Percentiles rank a stretch among this genome's conserved stretches.
Evolutionary conservation across 2,329 filamentous ascomycete species (phyloP).

Genomic region (Aschersonia sp.): DNA sequence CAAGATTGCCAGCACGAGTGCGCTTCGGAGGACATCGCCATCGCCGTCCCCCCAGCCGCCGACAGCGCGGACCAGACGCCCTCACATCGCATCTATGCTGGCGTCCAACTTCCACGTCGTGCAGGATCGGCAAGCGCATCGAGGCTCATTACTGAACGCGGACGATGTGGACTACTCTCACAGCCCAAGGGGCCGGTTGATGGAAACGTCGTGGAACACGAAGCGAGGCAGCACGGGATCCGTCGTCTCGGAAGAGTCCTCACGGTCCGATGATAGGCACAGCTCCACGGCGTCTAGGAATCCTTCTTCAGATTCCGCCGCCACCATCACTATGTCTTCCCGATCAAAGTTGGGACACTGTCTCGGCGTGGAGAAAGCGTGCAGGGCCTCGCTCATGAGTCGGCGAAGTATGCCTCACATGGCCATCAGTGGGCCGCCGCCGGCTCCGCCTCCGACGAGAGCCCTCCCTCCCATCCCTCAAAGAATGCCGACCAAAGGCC

Average conservation of each 20-base stretch:
- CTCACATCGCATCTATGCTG: slow-evolving; percentile 3
- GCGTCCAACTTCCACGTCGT: background rate
- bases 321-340: slow-evolving; percentile 7
- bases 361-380: slow-evolving; percentile 8
- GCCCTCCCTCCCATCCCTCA: slow-evolving; percentile 39
- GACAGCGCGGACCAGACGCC: background rate
- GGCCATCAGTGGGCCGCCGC: slow-evolving; percentile 32
- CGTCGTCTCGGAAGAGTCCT: slow-evolving; percentile 11
- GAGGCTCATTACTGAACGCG: slow-evolving; percentile 3
- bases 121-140: slow-evolving; percentile 1
- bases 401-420: slow-evolving; percentile 38
- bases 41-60: background rate
- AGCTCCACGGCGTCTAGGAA: slow-evolving; percentile 5
- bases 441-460: slow-evolving; percentile 37
- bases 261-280: slow-evolving; percentile 8
- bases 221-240: slow-evolving; percentile 15
- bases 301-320: slow-evolving; percentile 11
- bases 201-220: background rate
- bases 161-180: background rate
- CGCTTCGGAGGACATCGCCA: background rate
- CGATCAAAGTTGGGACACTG: slow-evolving; percentile 1
- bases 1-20: slow-evolving; percentile 2
- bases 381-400: slow-evolving; percentile 13
- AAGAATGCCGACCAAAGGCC: slow-evolving; percentile 6
- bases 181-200: slow-evolving; percentile 3